phyloP scores from a whole-genome alignment of 495 filamentous ascomycete genomes.

The Cryomyces minteri region DNA sequence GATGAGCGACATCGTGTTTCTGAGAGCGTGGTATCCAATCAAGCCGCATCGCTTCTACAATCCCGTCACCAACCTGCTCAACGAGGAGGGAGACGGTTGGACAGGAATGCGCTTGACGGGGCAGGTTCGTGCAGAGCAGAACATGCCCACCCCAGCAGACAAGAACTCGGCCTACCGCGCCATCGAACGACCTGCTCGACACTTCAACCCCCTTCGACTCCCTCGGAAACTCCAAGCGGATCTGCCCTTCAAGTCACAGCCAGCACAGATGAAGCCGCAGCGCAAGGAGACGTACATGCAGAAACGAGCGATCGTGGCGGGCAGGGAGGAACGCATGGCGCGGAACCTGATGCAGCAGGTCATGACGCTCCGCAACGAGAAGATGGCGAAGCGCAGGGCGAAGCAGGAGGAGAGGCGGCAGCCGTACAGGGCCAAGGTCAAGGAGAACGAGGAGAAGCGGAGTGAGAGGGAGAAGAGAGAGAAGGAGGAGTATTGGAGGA shows the following conservation, averaged over 20 bases:
- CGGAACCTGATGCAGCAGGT: conserved; percentile 87
- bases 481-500: conserved; percentile 79
- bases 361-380: conserved; percentile 78
- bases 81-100: conserved; percentile 37
- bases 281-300: conserved; percentile 77
- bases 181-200: conserved; percentile 59
- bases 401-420: conserved; percentile 75
- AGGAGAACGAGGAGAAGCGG: conserved; percentile 65
- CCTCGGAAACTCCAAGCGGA: conserved; percentile 68
- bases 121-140: conserved; percentile 62
- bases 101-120: conserved; percentile 87
- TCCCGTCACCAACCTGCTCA: conserved; percentile 77
- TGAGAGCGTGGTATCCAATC: conserved; percentile 91
- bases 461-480: conserved; percentile 71
- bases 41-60: conserved; percentile 93
- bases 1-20: conserved; percentile 89
- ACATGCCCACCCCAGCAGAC: conserved; percentile 55
- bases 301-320: conserved; percentile 76
- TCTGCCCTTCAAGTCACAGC: conserved; percentile 86
- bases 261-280: conserved; percentile 59
- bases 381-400: conserved; percentile 54
- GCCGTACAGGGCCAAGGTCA: conserved; percentile 62
- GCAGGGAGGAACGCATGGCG: conserved; percentile 71
- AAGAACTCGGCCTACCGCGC: conserved; percentile 68
- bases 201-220: conserved; percentile 89